phyloP scores from a whole-genome alignment of 1,284 basidiomycete genomes.

The Somion occarium region DNA sequence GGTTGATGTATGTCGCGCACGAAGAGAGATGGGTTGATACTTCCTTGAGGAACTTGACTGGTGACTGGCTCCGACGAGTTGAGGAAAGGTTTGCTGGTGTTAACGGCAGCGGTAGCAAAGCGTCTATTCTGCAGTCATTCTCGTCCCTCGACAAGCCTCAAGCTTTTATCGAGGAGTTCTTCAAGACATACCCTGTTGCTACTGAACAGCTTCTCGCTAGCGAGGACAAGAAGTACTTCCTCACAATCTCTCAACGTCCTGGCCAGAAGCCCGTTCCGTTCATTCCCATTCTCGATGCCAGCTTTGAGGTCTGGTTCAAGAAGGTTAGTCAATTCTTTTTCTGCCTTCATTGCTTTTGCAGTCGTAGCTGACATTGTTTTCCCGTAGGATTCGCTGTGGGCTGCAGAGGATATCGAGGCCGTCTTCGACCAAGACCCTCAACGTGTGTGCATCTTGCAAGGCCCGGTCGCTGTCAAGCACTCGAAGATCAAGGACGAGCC shows the following conservation, averaged over 20 bases:
- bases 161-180: constrained; percentile 79
- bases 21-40: constrained; percentile 93
- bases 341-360: constrained; percentile 4
- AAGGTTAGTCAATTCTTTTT: constrained; percentile 52
- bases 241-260: constrained; percentile 90
- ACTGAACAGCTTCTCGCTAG: constrained; percentile 86
- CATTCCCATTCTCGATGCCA: constrained; percentile 93
- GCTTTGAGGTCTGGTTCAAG: constrained; percentile 98
- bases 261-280: constrained; percentile 99
- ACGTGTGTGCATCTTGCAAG: constrained; percentile 96
- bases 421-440: constrained; percentile 98
- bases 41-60: constrained; percentile 91
- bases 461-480: constrained; percentile 91
- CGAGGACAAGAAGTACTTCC: constrained; percentile 94
- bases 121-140: constrained; percentile 90
- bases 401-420: constrained; percentile 96
- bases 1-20: constrained; percentile 90
- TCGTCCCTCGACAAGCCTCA: constrained; percentile 79
- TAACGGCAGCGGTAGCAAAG: constrained; percentile 69
- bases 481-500: constrained; percentile 89
- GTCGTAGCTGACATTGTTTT: not conserved
- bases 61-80: constrained; percentile 94
- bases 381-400: constrained; percentile 91
- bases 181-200: constrained; percentile 80
- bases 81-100: constrained; percentile 98